A percentile compares a stretch with the other conserved stretches of the same genome.
Conservation (phyloP, 805 yeast genomes). For the Torulaspora franciscae region DNA sequence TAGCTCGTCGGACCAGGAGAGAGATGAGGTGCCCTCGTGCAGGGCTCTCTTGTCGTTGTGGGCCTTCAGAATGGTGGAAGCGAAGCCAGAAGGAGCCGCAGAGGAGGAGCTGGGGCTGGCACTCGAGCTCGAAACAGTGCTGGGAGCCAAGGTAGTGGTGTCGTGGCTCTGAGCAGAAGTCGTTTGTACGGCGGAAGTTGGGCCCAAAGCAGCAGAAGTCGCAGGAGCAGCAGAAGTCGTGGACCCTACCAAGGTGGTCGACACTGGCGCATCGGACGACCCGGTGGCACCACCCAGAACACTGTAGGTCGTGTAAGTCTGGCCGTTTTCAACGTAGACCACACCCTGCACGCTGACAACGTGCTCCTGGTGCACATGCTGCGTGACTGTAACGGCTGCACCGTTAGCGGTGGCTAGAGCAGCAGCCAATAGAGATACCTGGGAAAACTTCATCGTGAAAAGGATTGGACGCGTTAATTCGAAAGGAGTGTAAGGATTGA, state of each 20-base stretch:
- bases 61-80: conserved; percentile 44
- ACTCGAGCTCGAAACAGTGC: conserved; percentile 12
- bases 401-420: conserved; percentile 21
- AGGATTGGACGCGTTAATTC: conserved; percentile 8
- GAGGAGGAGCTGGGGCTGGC: conserved; percentile 26
- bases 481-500: conserved; percentile 1
- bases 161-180: conserved; percentile 2
- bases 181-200: conserved; percentile 7
- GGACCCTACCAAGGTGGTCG: conserved; percentile 26
- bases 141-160: conserved; percentile 6
- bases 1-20: conserved; percentile 54
- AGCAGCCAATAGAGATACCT: conserved; percentile 19
- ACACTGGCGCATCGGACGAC: conserved; percentile 12
- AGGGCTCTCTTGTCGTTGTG: conserved; percentile 60
- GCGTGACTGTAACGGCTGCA: conserved; percentile 31
- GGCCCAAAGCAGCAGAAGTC: conserved; percentile 1
- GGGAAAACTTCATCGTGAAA: conserved; percentile 25
- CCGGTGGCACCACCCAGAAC: conserved; percentile 15
- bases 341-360: conserved; percentile 28
- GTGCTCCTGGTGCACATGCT: conserved; percentile 27
- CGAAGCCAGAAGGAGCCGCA: conserved; percentile 27
- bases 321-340: conserved; percentile 27
- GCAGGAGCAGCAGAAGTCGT: conserved; percentile 1
- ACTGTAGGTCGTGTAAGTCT: conserved; percentile 23
- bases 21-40: conserved; percentile 39